Conservation (phyloP, 352 stramenopile species). For the Phytophthora lateralis region DNA sequence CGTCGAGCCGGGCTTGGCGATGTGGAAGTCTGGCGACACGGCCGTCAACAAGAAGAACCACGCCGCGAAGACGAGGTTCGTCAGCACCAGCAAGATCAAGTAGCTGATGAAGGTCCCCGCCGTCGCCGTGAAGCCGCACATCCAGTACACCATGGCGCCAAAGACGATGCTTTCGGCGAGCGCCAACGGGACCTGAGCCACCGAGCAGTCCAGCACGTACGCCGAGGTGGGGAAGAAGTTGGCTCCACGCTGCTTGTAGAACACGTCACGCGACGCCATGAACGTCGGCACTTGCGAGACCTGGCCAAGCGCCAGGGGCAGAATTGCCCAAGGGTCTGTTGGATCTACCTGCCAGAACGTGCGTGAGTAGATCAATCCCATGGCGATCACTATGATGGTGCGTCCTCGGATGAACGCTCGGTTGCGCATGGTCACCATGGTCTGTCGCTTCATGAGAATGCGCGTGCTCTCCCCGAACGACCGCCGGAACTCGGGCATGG, state of each 20-base stretch:
- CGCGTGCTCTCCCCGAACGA: slow-evolving; percentile 42
- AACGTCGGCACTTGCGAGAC: slow-evolving; percentile 76
- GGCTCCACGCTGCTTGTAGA: slow-evolving; percentile 81
- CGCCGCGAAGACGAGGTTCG: slow-evolving; percentile 46
- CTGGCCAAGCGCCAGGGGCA: slow-evolving; percentile 79
- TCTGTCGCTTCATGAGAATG: slow-evolving; percentile 53
- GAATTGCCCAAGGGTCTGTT: slow-evolving; percentile 60
- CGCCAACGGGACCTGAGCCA: slow-evolving; percentile 64
- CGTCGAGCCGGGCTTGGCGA: slow-evolving; percentile 45
- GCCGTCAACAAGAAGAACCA: slow-evolving; percentile 58
- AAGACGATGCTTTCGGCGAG: slow-evolving; percentile 76
- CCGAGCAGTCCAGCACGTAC: slow-evolving; percentile 64
- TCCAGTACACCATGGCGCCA: slow-evolving; percentile 81
- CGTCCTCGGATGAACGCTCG: slow-evolving; percentile 49
- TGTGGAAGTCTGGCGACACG: slow-evolving; percentile 33
- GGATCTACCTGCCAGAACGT: slow-evolving; percentile 57
- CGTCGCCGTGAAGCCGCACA: slow-evolving; percentile 59
- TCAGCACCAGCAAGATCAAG: slow-evolving; percentile 45
- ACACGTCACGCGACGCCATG: slow-evolving; percentile 64
- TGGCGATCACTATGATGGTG: slow-evolving; percentile 45
- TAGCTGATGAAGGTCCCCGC: slow-evolving; percentile 49
- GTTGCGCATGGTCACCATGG: slow-evolving; percentile 63
- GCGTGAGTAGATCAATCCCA: slow-evolving; percentile 43
- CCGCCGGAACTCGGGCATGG: slow-evolving; percentile 50
- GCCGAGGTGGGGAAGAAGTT: slow-evolving; percentile 80